Evolutionary conservation across 2,329 filamentous ascomycete species (phyloP), one percentile per base, ranked within the genome.

Genomic region (Verticillium dahliae): DNA sequence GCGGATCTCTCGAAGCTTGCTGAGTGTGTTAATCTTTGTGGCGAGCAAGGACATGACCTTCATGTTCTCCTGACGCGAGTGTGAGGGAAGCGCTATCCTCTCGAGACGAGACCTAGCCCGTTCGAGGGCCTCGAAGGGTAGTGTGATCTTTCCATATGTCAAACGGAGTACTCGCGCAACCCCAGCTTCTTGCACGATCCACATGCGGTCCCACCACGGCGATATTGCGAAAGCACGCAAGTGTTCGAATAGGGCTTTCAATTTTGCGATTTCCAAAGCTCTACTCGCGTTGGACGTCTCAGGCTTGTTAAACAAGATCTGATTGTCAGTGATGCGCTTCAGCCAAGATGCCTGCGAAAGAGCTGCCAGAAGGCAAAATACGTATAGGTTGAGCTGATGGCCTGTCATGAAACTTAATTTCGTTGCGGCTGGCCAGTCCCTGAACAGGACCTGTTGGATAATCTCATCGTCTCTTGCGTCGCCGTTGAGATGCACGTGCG

Each of bases 121-220:
- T 3, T 11, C 59, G 3, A 63, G 52, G 18, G 9, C 13, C 1
- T 3, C 6, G 31, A 65, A 65, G 5, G 59, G 59, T 6, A 65
- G 54, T 1, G 59, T 61, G 6, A 52, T 57, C 15, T 50, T 58
- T 3, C 65, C 65, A 9, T 60, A 65, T 2, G 18, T 41, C 4
- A 65, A 45, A 2, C 59, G 54, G 0, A 64, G 63, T 11, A 22
- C 33, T 33, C 27, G 50, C 1, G 65, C 62, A 15, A 66, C 61
- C 0, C 65, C 62, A 2, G 66, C 62, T 27, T 67, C 67, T 34
- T 67, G 67, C 0, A 68, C 56, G 3, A 66, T 57, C 65, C 66
- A 63, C 7, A 65, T 62, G 18, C 63, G 63, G 41, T 60, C 62
- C 62, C 63, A 65, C 63, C 62, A 65, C 37, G 61, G 59, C 35